Base-by-base conservation (phyloP, 352 stramenopile genomes). In the Stramenopiles sp. region DNA sequence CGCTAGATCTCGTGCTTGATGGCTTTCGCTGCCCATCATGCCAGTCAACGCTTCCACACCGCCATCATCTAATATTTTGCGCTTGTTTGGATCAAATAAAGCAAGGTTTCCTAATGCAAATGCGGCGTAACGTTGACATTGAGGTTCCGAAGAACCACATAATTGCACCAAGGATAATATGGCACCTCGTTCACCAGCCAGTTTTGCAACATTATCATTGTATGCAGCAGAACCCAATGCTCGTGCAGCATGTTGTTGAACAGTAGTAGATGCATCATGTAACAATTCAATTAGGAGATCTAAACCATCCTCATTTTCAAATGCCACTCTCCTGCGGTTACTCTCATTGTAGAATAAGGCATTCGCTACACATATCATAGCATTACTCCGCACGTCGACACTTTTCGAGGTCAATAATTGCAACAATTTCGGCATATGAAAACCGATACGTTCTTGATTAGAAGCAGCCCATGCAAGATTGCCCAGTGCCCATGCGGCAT, bases 281-380 rank as follows among this genome's bases (percentile, higher is more conserved):
- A 86, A 89, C 53, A 86, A 86, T 76, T 84, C 84, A 73, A 88
- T 80, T 1, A 95, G 81, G 7, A 90, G 77, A 32, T 81, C 78
- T 80, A 94, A 87, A 83, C 88, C 92, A 7, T 82, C 63, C 0
- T 80, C 63, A 31, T 90, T 81, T 0, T 82, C 82, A 0, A 87
- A 53, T 4, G 38, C 86, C 6, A 94, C 80, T 32, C 92, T 82
- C 31, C 86, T 82, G 0, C 90, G 89, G 76, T 94, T 95, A 30
- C 86, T 86, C n/a, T 94, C 89, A 79, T 95, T 92, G 83, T 93
- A 95, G 78, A 93, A 95, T 0, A 95, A 83, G 4, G 83, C 80
- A 82, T 95, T 95, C 1, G 89, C 90, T 0, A 94, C 63, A 63
- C 91, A 84, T 43, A 86, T 90, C 32, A 94, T 74, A 0, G 83